Conservation (phyloP, 192 early-diverging fungal genomes). For the Spizellomyces punctatus region DNA sequence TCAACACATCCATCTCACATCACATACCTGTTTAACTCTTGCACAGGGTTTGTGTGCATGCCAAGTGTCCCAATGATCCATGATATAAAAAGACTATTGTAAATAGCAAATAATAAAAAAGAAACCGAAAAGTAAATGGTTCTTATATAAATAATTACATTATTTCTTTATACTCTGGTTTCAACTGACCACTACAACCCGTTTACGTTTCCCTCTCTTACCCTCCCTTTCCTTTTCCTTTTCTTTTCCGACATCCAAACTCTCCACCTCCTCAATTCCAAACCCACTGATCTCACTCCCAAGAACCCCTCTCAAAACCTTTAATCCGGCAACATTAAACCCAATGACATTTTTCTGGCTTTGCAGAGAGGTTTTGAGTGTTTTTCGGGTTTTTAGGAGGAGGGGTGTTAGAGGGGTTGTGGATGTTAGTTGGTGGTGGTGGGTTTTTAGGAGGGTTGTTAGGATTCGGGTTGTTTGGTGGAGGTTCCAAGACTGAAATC, state of each 20-base stretch:
- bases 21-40: too few species aligned
- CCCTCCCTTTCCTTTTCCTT: not conserved
- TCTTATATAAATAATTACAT: too few species aligned
- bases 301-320: conserved; percentile 30
- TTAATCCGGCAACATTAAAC: conserved; percentile 85
- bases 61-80: too few species aligned
- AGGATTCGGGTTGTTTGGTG: conserved; percentile 79
- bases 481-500: conserved; percentile 72
- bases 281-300: conserved; percentile 8
- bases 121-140: too few species aligned
- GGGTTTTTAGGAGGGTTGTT: conserved; percentile 80
- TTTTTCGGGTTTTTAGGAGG: conserved; percentile 71
- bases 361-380: conserved; percentile 64
- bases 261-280: not conserved
- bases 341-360: conserved; percentile 83
- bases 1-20: too few species aligned
- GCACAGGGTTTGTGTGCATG: too few species aligned
- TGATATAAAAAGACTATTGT: too few species aligned
- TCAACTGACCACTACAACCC: too few species aligned
- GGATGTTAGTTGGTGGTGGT: conserved; percentile 88
- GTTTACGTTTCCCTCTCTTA: too few species aligned
- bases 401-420: conserved; percentile 77
- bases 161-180: too few species aligned
- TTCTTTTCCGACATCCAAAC: conserved; percentile 23
- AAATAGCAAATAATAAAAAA: too few species aligned